Percentiles rank a stretch among this genome's conserved stretches.
These are phyloP conservation scores for Lactarius deliciosus DNA, from an alignment of 768 basidiomycete species.

Conservation along the genomic window DNA sequence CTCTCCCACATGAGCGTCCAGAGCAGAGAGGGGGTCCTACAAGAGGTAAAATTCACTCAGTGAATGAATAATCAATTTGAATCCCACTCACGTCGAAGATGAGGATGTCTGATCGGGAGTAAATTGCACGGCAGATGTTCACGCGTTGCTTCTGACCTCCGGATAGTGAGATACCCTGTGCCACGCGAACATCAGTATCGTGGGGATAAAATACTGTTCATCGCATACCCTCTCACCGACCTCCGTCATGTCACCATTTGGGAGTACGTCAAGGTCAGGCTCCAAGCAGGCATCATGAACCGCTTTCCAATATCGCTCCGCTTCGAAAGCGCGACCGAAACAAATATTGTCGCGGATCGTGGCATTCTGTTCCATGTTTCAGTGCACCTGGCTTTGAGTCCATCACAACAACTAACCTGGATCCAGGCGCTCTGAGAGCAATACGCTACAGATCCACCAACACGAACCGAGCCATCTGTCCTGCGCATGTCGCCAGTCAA, in stretches of 20 bases:
- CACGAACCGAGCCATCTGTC: constrained; percentile 61
- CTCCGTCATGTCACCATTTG: constrained; percentile 77
- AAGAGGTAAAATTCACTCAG: neutral
- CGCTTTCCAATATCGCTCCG: constrained; percentile 79
- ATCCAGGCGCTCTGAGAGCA: constrained; percentile 93
- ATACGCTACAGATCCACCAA: constrained; percentile 77
- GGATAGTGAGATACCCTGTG: constrained; percentile 77
- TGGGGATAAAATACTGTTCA: neutral
- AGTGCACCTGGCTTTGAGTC: constrained; percentile 1
- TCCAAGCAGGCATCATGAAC: constrained; percentile 76
- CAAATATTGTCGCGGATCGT: constrained; percentile 88
- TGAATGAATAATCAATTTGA: neutral
- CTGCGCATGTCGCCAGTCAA: constrained; percentile 82
- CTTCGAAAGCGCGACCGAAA: constrained; percentile 82
- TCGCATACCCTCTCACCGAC: constrained; percentile 65
- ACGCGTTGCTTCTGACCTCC: constrained; percentile 82
- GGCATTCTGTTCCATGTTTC: constrained; percentile 50
- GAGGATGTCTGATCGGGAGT: constrained; percentile 82
- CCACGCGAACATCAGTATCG: neutral
- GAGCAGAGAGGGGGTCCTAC: constrained; percentile 81
- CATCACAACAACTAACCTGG: constrained; percentile 45
- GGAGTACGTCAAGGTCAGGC: constrained; percentile 75
- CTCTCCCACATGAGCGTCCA: constrained; percentile 92
- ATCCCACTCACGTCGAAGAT: constrained; percentile 62
- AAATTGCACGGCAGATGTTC: constrained; percentile 85